These are phyloP conservation scores for Trichocladium uniseriatum DNA, from an alignment of 495 filamentous ascomycete species.

Conservation along the genomic window DNA sequence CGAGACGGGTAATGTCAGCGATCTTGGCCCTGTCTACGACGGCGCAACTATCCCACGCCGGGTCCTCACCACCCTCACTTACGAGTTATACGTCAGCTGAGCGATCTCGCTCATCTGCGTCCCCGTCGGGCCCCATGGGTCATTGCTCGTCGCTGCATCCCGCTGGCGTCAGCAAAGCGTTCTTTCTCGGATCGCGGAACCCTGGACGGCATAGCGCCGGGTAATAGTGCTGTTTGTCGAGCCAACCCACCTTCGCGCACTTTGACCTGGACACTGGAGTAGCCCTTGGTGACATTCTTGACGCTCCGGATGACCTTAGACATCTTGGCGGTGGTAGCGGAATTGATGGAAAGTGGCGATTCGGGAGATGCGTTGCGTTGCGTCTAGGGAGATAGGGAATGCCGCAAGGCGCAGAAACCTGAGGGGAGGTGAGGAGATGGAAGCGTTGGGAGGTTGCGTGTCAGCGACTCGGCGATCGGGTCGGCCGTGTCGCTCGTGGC, in stretches of 20 bases:
- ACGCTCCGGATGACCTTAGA: slow-evolving; percentile 96
- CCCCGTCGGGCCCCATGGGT: slow-evolving; percentile 97
- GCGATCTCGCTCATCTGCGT: slow-evolving; percentile 99
- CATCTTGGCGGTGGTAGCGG: slow-evolving; percentile 49
- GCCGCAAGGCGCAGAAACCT: slow-evolving; percentile 10
- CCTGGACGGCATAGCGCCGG: neutral
- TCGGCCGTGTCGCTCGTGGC: slow-evolving; percentile 5
- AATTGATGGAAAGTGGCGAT: neutral
- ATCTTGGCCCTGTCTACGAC: neutral
- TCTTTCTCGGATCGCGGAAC: neutral
- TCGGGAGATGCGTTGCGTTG: slow-evolving; percentile 3
- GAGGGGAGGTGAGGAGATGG: neutral
- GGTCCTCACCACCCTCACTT: slow-evolving; percentile 27
- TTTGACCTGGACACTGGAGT: slow-evolving; percentile 94
- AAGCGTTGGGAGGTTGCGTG: neutral
- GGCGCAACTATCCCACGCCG: neutral
- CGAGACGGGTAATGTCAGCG: neutral
- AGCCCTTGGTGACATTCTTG: slow-evolving; percentile 99
- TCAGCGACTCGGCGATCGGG: neutral
- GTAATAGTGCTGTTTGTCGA: neutral
- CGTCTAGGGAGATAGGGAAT: neutral
- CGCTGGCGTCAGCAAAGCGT: slow-evolving; percentile 13
- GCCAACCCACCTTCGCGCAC: slow-evolving; percentile 87
- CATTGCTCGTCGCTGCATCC: slow-evolving; percentile 84
- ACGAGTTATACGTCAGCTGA: slow-evolving; percentile 95